Evolutionary conservation across 352 stramenopile species (phyloP).

Genomic region (Blastocystis hominis): DNA sequence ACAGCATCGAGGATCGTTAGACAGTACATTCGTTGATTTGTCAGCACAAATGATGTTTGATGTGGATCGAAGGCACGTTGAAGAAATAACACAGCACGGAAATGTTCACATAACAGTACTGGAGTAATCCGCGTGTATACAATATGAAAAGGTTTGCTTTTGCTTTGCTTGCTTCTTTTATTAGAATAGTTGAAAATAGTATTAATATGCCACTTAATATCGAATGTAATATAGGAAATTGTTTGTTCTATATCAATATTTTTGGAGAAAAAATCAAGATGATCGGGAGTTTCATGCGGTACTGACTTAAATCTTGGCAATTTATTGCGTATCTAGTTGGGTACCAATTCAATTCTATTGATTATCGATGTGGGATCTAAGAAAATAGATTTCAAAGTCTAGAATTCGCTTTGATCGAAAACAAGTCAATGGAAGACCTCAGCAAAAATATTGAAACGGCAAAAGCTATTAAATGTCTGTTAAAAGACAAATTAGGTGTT

Average conservation of each 20-base stretch:
- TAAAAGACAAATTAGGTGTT: slow-evolving; percentile 1
- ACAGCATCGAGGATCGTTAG: too few relatives aligned
- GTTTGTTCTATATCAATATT: neutral
- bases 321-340: neutral
- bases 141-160: too few relatives aligned
- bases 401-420: neutral
- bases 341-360: neutral
- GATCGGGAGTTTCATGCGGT: neutral
- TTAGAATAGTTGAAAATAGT: neutral
- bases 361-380: neutral
- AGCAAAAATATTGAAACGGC: neutral
- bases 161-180: neutral
- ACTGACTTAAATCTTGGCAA: neutral
- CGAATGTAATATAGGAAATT: neutral
- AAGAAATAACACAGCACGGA: neutral
- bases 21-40: neutral
- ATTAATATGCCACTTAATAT: too few relatives aligned
- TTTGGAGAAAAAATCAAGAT: neutral
- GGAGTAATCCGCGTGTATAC: neutral
- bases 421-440: neutral
- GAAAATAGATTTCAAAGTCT: neutral
- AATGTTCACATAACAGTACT: slow-evolving; percentile 10
- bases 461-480: slow-evolving; percentile 12
- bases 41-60: slow-evolving; percentile 29
- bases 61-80: neutral